Base-by-base conservation (phyloP, 345 rosid species). In the Streptanthus diversifolius region DNA sequence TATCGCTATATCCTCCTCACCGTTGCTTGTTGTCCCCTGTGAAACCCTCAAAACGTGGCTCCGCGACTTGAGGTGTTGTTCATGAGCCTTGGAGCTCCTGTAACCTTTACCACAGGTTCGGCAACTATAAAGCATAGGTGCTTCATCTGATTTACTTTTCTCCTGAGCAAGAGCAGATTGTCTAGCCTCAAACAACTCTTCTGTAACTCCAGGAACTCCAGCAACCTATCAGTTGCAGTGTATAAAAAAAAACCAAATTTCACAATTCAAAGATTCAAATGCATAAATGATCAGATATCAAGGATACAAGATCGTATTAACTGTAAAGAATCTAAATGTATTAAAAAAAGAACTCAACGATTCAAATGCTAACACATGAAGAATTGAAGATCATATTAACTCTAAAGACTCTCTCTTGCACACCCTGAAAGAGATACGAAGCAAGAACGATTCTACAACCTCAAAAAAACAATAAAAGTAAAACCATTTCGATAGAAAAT, bases 201-300 rank as follows among this genome's bases (percentile, higher is more conserved):
- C 90, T 1, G 93, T 91, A 81, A 95, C 99, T 54, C 96, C 99
- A 0, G 99, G 98, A 76, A 95, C 98, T 53, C 96, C 98, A 73
- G 98, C 98, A 3, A 95, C 87, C 97, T 95, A 71, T 19, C 10
- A 35, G 12, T 27, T 10, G 8, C 49, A 48, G 55, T 36, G 21
- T 22, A 43, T 33, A 33, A 45, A 52, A 6, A 71, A 10, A 9
- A 12, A 52, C 24, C 22, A 5, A 29, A 3, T 29, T 29, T 29
- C 30, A 30, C 0, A 30, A 30, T 4, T 53, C 39, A 37, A 5
- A 52, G 9, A 18, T 27, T 9, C 30, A 54, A 47, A 61, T 39
- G 32, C 32, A 17, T 58, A 41, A 57, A 21, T 2, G n/a, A n/a
- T n/a, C n/a, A n/a, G n/a, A n/a, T n/a, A 37, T 19, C 39, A 53